Evolutionary conservation across 148 eudicot species (phyloP), one percentile per base, ranked within the genome.

Genomic region (Bassia scoparia): DNA sequence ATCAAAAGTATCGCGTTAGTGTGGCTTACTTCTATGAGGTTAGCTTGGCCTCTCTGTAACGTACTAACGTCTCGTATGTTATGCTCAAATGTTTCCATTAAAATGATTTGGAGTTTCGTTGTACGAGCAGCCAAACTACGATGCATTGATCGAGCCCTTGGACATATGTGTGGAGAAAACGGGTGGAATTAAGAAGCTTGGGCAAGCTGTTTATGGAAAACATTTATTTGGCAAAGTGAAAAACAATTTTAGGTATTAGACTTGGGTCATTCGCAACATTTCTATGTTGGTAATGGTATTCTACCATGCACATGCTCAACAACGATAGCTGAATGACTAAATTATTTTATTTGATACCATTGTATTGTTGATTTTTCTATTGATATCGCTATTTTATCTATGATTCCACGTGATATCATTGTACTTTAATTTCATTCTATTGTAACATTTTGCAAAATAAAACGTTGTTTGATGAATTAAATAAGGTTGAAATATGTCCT

Each of bases 21-120:
- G 88, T 87, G 52, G 98, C 96, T 15, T 91, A 94, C 82, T 94
- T 94, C 69, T 91, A 94, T 21, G 98, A 94, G 98, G 98, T 92
- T 70, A 74, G 72, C 61, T 60, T 76, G n/a, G n/a, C n/a, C 63
- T 76, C 48, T 43, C 35, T 68, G n/a, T n/a, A n/a, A n/a, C 48
- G 35, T 43, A 64, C 38, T 31, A 59, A 50, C 52, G 2, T n/a
- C 5, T 46, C 23, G 15, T 53, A 23, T 66, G 16, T 8, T 52
- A 21, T 67, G 23, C 41, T 43, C 29, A 3, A 38, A 44, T 59
- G 67, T 18, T 34, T 15, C 55, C 3, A 68, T 49, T 43, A 29
- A 18, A n/a, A 43, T 23, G 54, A 61, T 31, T 13, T 26, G 5
- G 16, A 43, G 21, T 59, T 74, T 24, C 66, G 12, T 52, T 50